Evolutionary conservation across 768 basidiomycete species (phyloP).

Genomic region (Pisolithus albus): DNA sequence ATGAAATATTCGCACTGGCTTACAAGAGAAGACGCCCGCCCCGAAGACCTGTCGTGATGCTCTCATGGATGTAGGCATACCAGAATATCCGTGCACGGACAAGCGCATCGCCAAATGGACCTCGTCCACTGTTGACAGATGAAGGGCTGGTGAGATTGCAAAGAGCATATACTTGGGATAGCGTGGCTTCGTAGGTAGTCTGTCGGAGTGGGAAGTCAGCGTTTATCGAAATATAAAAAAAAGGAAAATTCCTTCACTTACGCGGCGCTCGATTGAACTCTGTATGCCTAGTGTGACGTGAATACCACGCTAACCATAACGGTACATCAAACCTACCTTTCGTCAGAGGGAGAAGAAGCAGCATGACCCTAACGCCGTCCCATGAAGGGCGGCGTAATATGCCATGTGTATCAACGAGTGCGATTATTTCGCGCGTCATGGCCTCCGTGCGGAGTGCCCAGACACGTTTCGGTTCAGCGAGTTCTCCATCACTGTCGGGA

Average conservation of each 20-base stretch:
- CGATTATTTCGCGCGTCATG: slow-evolving; percentile 72
- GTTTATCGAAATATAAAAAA: too few species aligned
- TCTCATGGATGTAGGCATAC: slow-evolving; percentile 85
- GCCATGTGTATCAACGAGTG: slow-evolving; percentile 73
- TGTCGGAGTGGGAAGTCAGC: slow-evolving; percentile 16
- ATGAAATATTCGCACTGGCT: slow-evolving; percentile 19
- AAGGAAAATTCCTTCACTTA: slow-evolving; percentile 2
- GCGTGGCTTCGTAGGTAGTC: slow-evolving; percentile 73
- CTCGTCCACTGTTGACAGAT: slow-evolving; percentile 42
- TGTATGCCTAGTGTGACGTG: slow-evolving; percentile 19
- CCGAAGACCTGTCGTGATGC: slow-evolving; percentile 70
- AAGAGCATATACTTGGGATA: slow-evolving; percentile 75
- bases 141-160: slow-evolving; percentile 48
- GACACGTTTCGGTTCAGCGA: slow-evolving; percentile 31
- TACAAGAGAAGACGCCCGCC: slow-evolving; percentile 83
- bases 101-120: slow-evolving; percentile 50
- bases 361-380: slow-evolving; percentile 77
- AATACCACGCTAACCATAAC: neutral
- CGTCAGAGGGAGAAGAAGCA: slow-evolving; percentile 77
- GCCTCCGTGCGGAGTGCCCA: slow-evolving; percentile 53
- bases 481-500: slow-evolving; percentile 20
- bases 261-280: slow-evolving; percentile 20
- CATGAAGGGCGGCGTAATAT: slow-evolving; percentile 76
- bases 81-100: slow-evolving; percentile 80
- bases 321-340: slow-evolving; percentile 49